A percentile compares a stretch with the other conserved stretches of the same genome.
phyloP scores from a whole-genome alignment of 345 rosid species.

The Brassica carinata region DNA sequence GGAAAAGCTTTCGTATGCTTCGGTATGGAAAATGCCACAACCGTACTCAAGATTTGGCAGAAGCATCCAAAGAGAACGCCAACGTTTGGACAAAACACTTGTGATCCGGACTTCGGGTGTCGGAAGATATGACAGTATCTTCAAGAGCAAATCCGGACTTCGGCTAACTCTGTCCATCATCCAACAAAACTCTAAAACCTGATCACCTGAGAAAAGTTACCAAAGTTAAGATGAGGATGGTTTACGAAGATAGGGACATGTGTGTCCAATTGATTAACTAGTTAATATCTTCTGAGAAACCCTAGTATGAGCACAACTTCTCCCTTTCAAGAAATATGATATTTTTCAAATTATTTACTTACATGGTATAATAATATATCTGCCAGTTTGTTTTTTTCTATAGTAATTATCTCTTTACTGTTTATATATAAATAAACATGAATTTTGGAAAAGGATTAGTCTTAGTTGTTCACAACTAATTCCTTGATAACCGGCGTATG shows the following conservation, averaged over 20 bases:
- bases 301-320: no score
- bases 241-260: not conserved
- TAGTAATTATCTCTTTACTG: not conserved
- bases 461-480: no score
- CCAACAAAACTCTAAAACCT: not conserved
- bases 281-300: not conserved
- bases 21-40: not conserved
- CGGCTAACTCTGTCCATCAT: constrained; percentile 4
- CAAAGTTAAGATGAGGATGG: not conserved
- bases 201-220: not conserved
- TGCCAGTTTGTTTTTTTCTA: not conserved
- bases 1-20: not conserved
- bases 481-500: no score
- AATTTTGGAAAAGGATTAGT: not conserved
- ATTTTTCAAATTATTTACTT: not conserved
- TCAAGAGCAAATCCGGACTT: not conserved
- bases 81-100: constrained; percentile 6
- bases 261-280: not conserved
- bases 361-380: not conserved
- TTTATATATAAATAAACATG: not conserved
- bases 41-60: not conserved
- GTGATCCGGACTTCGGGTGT: constrained; percentile 4
- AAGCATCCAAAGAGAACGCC: constrained; percentile 10
- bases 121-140: not conserved
- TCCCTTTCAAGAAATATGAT: no score